These are phyloP conservation scores for Lactarius sanguifluus DNA, from an alignment of 768 basidiomycete species.

Conservation along the genomic window DNA sequence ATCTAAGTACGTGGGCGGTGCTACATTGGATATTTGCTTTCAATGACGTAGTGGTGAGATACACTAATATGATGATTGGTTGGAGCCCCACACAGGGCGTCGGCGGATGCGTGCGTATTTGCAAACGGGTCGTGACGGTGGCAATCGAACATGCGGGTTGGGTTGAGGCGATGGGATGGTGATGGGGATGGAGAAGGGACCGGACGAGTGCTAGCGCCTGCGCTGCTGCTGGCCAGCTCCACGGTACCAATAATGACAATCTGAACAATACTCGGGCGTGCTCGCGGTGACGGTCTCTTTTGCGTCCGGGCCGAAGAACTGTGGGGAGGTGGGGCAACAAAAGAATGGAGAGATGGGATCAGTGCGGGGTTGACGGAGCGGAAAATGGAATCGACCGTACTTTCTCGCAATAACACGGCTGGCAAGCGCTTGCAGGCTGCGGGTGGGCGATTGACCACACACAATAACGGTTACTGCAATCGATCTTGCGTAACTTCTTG, in stretches of 20 bases:
- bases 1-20: slow-evolving; percentile 27
- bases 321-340: slow-evolving; percentile 14
- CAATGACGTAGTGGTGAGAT: slow-evolving; percentile 19
- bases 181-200: background rate
- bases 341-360: slow-evolving; percentile 16
- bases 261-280: slow-evolving; percentile 44
- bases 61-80: slow-evolving; percentile 21
- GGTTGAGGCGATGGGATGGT: background rate
- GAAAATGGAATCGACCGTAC: slow-evolving; percentile 32
- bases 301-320: slow-evolving; percentile 74
- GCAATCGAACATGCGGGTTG: no score
- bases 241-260: slow-evolving; percentile 37
- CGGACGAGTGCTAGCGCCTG: slow-evolving; percentile 18
- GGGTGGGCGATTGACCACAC: slow-evolving; percentile 43
- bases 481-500: slow-evolving; percentile 48
- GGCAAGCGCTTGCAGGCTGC: slow-evolving; percentile 36
- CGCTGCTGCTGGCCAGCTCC: slow-evolving; percentile 29
- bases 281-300: slow-evolving; percentile 56
- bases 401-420: slow-evolving; percentile 46
- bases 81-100: slow-evolving; percentile 6
- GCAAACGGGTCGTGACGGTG: slow-evolving; percentile 4
- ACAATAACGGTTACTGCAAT: slow-evolving; percentile 52
- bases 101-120: background rate
- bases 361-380: slow-evolving; percentile 14
- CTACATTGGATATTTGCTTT: slow-evolving; percentile 27